phyloP scores from a whole-genome alignment of 192 early-diverging fungal genomes.

The Gryganskiella cystojenkinii region DNA sequence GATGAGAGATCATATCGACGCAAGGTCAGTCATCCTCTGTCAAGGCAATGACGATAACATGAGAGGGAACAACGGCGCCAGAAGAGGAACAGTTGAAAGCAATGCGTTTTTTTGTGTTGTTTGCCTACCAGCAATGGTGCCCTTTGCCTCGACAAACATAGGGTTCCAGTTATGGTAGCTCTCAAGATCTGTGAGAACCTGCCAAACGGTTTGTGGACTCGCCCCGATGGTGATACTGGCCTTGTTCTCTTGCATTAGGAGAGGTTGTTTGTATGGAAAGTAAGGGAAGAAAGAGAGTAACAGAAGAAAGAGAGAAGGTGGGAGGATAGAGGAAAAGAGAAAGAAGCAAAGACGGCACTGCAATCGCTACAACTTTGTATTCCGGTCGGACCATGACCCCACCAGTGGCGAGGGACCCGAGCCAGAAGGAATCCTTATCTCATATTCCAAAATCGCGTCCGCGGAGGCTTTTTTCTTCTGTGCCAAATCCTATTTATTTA shows the following conservation, averaged over 20 bases:
- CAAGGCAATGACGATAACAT: not conserved
- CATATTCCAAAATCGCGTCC: too few relatives aligned
- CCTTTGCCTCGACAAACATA: slow-evolving; percentile 23
- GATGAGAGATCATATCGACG: not conserved
- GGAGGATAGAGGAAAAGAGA: not conserved
- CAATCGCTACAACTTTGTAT: too few relatives aligned
- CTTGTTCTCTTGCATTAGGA: slow-evolving; percentile 47
- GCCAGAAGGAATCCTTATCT: too few relatives aligned
- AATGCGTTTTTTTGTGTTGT: not conserved
- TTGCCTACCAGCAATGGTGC: slow-evolving; percentile 26
- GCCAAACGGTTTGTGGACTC: slow-evolving; percentile 26
- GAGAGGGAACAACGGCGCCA: not conserved
- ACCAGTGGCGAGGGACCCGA: too few relatives aligned
- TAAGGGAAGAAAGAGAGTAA: not conserved
- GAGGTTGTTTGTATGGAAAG: not conserved
- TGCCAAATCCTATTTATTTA: too few relatives aligned
- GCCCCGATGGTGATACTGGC: slow-evolving; percentile 37
- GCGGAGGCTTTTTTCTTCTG: too few relatives aligned
- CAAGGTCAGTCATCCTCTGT: not conserved
- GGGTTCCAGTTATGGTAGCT: slow-evolving; percentile 45
- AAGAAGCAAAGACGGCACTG: not conserved
- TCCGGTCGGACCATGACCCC: too few relatives aligned
- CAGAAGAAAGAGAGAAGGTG: not conserved
- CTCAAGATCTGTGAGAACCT: slow-evolving; percentile 33
- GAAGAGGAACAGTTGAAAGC: not conserved